phyloP scores from a whole-genome alignment of 768 basidiomycete genomes.

The Pholiota conissans region DNA sequence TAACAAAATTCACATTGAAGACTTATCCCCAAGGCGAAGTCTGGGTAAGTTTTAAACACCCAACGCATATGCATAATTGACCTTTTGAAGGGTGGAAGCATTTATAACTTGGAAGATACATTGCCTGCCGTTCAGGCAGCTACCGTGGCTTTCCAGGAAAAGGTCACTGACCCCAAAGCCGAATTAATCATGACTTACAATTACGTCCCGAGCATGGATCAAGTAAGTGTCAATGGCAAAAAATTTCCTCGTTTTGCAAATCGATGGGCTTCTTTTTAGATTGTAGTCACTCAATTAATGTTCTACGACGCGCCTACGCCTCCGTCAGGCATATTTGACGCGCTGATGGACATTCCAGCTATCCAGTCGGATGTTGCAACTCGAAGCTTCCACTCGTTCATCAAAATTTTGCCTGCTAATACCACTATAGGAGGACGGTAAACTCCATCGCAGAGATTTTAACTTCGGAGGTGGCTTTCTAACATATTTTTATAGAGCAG shows the following conservation, averaged over 20 bases:
- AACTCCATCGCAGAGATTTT: neutral
- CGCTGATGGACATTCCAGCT: conserved; percentile 43
- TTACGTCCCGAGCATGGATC: conserved; percentile 31
- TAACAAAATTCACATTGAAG: conserved; percentile 46
- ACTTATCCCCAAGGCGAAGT: conserved; percentile 38
- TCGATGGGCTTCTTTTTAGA: no score
- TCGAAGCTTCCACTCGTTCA: conserved; percentile 40
- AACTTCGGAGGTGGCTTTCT: neutral
- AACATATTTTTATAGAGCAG: neutral
- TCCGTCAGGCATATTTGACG: conserved; percentile 51
- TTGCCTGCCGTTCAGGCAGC: conserved; percentile 33
- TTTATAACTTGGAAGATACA: conserved; percentile 27
- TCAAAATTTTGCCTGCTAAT: conserved; percentile 36
- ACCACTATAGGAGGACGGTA: conserved; percentile 28
- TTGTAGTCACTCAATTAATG: conserved; percentile 27
- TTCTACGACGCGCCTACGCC: conserved; percentile 61
- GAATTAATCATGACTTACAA: conserved; percentile 47
- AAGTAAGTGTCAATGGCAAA: neutral
- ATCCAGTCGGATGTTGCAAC: conserved; percentile 38
- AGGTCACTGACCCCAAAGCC: conserved; percentile 53
- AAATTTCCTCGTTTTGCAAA: no score
- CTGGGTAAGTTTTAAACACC: conserved; percentile 25
- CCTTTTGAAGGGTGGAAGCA: conserved; percentile 46
- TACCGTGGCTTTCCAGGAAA: conserved; percentile 37
- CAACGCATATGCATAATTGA: neutral